Evolutionary conservation across 2,329 filamentous ascomycete genomes (phyloP).

Genomic region (Botrytis deweyae): DNA sequence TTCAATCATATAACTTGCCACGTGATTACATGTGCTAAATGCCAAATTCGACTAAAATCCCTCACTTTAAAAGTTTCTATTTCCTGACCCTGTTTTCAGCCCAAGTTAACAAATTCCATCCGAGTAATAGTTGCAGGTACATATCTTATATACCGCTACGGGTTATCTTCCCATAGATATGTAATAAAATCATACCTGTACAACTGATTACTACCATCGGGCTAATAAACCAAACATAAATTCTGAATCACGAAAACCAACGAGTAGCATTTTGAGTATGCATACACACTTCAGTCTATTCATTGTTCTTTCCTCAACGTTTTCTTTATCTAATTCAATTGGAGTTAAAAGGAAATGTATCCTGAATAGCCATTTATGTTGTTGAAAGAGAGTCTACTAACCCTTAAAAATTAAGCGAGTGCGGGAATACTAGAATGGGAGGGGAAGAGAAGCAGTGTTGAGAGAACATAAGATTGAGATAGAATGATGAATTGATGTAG

Average conservation of each 20-base stretch:
- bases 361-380: neutral
- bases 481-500: neutral
- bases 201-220: neutral
- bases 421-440: neutral
- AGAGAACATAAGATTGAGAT: too few species aligned
- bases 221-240: fast-evolving
- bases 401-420: neutral
- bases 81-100: neutral
- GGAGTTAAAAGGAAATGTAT: neutral
- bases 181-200: neutral
- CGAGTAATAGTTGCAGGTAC: neutral
- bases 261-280: neutral
- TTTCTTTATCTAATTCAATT: neutral
- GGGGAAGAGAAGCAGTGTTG: neutral
- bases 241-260: neutral
- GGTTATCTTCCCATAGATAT: neutral
- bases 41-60: neutral
- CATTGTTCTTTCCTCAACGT: neutral
- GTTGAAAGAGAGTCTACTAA: neutral
- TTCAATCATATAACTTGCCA: neutral
- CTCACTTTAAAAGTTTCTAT: neutral
- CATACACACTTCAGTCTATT: neutral
- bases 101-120: fast-evolving
- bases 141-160: neutral
- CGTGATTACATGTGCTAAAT: neutral